These are phyloP conservation scores for Adansonia digitata DNA, from an alignment of 345 rosid species.

Conservation along the genomic window DNA sequence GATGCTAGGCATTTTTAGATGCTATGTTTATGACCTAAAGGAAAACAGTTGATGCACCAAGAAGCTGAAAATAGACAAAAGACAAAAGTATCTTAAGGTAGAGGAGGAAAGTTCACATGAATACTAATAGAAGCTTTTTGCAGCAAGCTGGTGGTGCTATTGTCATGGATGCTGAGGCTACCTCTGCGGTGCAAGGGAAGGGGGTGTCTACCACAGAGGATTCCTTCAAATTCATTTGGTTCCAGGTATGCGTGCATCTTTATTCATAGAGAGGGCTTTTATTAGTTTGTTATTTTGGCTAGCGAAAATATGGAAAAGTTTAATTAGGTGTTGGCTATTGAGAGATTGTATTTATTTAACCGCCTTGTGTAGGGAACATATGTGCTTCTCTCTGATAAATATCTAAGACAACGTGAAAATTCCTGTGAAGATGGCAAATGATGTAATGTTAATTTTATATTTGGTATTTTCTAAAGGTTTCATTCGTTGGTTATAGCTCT, in stretches of 20 bases:
- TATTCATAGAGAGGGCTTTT: background rate
- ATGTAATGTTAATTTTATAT: background rate
- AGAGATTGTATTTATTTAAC: background rate
- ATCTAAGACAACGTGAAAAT: background rate
- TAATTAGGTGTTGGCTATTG: background rate
- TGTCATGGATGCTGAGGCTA: constrained; percentile 91
- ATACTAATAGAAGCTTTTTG: constrained; percentile 10
- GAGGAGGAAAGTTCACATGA: background rate
- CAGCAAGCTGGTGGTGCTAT: constrained; percentile 92
- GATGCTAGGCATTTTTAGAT: background rate
- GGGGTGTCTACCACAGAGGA: constrained; percentile 70
- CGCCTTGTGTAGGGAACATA: background rate
- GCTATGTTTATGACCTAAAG: background rate
- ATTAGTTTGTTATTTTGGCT: background rate
- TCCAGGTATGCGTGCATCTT: constrained; percentile 33
- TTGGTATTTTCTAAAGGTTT: background rate
- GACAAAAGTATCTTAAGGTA: background rate
- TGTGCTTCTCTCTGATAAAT: background rate
- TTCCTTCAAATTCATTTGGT: constrained; percentile 74
- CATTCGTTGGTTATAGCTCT: background rate
- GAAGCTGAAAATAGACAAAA: background rate
- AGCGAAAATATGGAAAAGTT: background rate
- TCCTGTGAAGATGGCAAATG: constrained; percentile 15
- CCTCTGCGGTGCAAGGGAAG: constrained; percentile 66
- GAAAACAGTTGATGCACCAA: background rate